A percentile compares a stretch with the other conserved stretches of the same genome.
phyloP scores from a whole-genome alignment of 768 basidiomycete species.

The Serpula lacrymans region DNA sequence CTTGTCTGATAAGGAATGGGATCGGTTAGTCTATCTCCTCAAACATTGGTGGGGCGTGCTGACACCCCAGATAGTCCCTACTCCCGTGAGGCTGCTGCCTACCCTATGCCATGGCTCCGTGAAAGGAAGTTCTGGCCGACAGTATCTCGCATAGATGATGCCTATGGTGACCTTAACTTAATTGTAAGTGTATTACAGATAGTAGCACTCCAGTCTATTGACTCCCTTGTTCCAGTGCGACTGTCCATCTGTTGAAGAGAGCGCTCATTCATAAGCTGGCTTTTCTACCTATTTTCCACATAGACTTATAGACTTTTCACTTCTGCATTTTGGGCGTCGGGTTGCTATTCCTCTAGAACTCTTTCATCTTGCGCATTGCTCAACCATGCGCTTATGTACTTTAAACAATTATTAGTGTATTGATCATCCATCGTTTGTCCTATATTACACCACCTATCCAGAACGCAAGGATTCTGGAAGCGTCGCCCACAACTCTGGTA shows the following conservation, averaged over 20 bases:
- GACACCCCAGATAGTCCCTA: slow-evolving; percentile 60
- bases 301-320: slow-evolving; percentile 19
- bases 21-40: slow-evolving; percentile 49
- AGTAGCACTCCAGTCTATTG: slow-evolving; percentile 6
- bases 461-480: slow-evolving; percentile 13
- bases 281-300: slow-evolving; percentile 1
- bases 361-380: slow-evolving; percentile 44
- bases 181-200: slow-evolving; percentile 50
- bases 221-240: slow-evolving; percentile 57
- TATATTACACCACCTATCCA: slow-evolving; percentile 17
- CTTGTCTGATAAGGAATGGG: slow-evolving; percentile 79
- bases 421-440: slow-evolving; percentile 11
- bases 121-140: slow-evolving; percentile 98
- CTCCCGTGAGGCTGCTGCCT: slow-evolving; percentile 85
- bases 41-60: slow-evolving; percentile 4
- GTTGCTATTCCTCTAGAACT: slow-evolving; percentile 53
- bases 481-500: slow-evolving; percentile 33
- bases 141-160: slow-evolving; percentile 89
- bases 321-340: slow-evolving; percentile 23
- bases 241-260: slow-evolving; percentile 82
- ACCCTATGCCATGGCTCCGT: slow-evolving; percentile 76
- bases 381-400: slow-evolving; percentile 57
- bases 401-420: slow-evolving; percentile 27
- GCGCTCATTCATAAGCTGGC: slow-evolving; percentile 36
- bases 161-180: slow-evolving; percentile 90